These are phyloP conservation scores for Chamaecrista fasciculata DNA, from an alignment of 306 rosid species.

Conservation along the genomic window DNA sequence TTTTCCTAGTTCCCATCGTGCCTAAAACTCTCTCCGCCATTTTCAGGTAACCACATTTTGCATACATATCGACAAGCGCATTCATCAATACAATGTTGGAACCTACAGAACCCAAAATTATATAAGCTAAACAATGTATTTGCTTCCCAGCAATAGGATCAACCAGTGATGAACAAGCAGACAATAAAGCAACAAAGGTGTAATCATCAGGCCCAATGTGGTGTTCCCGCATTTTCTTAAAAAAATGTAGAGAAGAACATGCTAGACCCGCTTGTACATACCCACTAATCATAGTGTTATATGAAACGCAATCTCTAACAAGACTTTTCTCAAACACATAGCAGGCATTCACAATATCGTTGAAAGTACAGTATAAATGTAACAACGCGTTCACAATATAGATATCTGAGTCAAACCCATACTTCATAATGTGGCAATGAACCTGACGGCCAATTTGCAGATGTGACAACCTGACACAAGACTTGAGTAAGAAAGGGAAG, in stretches of 20 bases:
- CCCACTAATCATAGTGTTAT: conserved; percentile 43
- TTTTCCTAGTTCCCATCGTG: conserved; percentile 12
- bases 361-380: conserved; percentile 21
- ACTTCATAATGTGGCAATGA: conserved; percentile 32
- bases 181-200: conserved; percentile 42
- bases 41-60: conserved; percentile 40
- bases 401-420: conserved; percentile 31
- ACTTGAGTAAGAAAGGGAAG: conserved; percentile 41
- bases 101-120: conserved; percentile 20
- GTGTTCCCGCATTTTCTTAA: conserved; percentile 32
- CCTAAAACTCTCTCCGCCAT: conserved; percentile 37
- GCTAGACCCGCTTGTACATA: conserved; percentile 33
- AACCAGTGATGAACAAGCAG: conserved; percentile 33
- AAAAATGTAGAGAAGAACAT: conserved; percentile 11
- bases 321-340: conserved; percentile 36
- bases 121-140: conserved; percentile 41
- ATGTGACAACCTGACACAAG: conserved; percentile 24
- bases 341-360: conserved; percentile 19
- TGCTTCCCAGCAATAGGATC: conserved; percentile 35
- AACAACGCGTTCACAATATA: conserved; percentile 32
- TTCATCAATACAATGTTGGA: conserved; percentile 32
- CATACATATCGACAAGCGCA: conserved; percentile 47
- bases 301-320: conserved; percentile 41
- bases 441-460: conserved; percentile 33
- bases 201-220: conserved; percentile 36